phyloP scores from a whole-genome alignment of 2,329 filamentous ascomycete species.

The Zymoseptoria brevis region DNA sequence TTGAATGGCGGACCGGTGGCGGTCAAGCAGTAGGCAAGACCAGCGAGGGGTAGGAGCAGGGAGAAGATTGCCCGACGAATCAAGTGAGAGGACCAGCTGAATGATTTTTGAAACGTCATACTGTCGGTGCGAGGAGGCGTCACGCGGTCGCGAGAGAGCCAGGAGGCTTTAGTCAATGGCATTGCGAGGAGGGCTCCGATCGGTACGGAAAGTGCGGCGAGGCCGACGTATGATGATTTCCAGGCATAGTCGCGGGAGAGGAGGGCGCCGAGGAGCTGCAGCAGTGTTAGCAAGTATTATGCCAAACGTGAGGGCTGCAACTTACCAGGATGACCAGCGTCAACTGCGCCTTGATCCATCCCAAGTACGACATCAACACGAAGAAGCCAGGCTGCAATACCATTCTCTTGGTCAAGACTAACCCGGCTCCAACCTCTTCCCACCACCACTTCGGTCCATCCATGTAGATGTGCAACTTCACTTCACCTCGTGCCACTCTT shows the following conservation, averaged over 20 bases:
- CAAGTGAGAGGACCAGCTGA: slow-evolving; percentile 66
- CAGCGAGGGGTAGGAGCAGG: slow-evolving; percentile 57
- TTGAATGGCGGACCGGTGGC: slow-evolving; percentile 55
- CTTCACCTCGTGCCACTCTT: slow-evolving; percentile 61
- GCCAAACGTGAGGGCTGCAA: too few species aligned
- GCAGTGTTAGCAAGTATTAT: slow-evolving; percentile 9
- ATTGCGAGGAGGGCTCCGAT: slow-evolving; percentile 62
- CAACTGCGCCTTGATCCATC: slow-evolving; percentile 71
- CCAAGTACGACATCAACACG: slow-evolving; percentile 63
- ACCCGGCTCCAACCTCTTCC: slow-evolving; percentile 64
- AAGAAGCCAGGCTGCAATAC: slow-evolving; percentile 64
- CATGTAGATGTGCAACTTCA: slow-evolving; percentile 66
- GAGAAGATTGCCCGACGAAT: slow-evolving; percentile 61
- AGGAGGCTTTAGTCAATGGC: slow-evolving; percentile 64
- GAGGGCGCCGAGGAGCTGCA: slow-evolving; percentile 58
- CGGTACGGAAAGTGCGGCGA: slow-evolving; percentile 57
- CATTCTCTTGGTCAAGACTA: slow-evolving; percentile 61
- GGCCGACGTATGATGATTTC: slow-evolving; percentile 56
- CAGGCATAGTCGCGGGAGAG: slow-evolving; percentile 60
- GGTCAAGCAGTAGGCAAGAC: slow-evolving; percentile 58
- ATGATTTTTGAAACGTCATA: slow-evolving; percentile 56
- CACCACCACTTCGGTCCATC: slow-evolving; percentile 70
- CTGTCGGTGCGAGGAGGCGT: slow-evolving; percentile 54
- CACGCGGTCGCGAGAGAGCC: slow-evolving; percentile 58
- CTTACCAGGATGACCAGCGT: slow-evolving; percentile 62